Percentiles rank a stretch among this genome's conserved stretches.
Conservation (phyloP, 2,329 filamentous ascomycete species). For the Metarhizium humberi region DNA sequence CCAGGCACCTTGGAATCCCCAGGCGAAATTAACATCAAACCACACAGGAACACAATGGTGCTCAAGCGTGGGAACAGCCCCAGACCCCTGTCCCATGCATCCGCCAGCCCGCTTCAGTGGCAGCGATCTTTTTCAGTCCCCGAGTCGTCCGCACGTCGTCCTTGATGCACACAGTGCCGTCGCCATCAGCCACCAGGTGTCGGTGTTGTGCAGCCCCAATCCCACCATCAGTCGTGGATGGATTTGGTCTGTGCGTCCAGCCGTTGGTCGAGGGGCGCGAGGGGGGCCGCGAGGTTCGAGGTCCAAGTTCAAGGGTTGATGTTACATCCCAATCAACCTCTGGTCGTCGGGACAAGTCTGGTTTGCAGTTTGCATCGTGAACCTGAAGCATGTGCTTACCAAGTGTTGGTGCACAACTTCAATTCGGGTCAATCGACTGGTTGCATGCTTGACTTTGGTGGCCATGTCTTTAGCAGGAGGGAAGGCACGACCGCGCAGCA, state of each 20-base stretch:
- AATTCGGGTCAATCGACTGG: no score
- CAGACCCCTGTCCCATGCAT: background rate
- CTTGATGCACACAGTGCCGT: background rate
- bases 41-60: background rate
- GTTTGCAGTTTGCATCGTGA: background rate
- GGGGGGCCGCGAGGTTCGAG: background rate
- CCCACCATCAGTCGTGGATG: background rate
- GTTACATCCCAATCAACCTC: background rate
- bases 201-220: background rate
- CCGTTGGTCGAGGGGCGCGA: background rate
- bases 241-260: background rate
- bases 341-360: background rate
- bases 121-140: background rate
- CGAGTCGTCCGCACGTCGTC: background rate
- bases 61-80: background rate
- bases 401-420: background rate
- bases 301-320: background rate
- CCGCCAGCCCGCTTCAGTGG: background rate
- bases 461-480: no score
- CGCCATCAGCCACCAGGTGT: background rate
- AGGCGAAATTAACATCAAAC: conserved; percentile 8
- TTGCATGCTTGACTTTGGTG: no score
- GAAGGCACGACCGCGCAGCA: no score
- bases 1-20: background rate
- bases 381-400: background rate